Base-by-base conservation (phyloP, 2,329 filamentous ascomycete species). In the Stagonosporopsis rhizophila region DNA sequence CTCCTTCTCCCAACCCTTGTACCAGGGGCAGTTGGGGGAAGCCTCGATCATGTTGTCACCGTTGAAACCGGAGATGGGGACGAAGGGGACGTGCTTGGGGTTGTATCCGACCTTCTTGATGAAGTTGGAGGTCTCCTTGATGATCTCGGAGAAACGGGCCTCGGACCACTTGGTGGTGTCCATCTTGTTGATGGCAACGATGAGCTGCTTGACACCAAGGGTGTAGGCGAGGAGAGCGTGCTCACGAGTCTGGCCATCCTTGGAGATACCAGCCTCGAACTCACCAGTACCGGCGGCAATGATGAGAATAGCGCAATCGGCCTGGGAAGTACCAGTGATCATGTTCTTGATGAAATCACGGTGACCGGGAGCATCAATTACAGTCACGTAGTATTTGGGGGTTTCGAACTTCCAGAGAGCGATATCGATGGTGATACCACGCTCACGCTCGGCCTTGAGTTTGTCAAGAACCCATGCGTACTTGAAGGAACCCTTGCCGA, bases 281-380 rank as follows among this genome's bases (percentile, higher is more conserved):
- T 99, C 95, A 97, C 95, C 95, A 92, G 92, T 96, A 87, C 95
- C 95, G 79, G 95, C 92, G 77, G 94, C 95, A 84, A 99, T 99
- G 86, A 99, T 98, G 87, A 99, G 93, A 82, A 99, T 92, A 79
- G 95, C 95, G 85, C 95, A 98, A 81, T 99, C 95, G 77, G 95
- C 95, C 90, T 98, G 95, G 83, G 95, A 99, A 80, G 95, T 98
- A 93, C 95, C 95, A 90, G 95, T 98, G 83, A 99, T 99, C 95
- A 99, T 99, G 93, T 98, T 99, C 94, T 99, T 99, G 92, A 99
- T 98, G 89, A 98, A 99, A 81, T 99, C 95, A 95, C 95, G 94
- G 85, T 99, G 95, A 85, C 95, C 95, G 78, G 95, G 95, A 82
- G 95, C 95, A 79, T 99, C 72, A 41, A 58, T 17, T 37, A 97